Evolutionary conservation across 75 land plant species (phyloP), one percentile per base, ranked within the genome.

Genomic region (Ceratopteris richardii): DNA sequence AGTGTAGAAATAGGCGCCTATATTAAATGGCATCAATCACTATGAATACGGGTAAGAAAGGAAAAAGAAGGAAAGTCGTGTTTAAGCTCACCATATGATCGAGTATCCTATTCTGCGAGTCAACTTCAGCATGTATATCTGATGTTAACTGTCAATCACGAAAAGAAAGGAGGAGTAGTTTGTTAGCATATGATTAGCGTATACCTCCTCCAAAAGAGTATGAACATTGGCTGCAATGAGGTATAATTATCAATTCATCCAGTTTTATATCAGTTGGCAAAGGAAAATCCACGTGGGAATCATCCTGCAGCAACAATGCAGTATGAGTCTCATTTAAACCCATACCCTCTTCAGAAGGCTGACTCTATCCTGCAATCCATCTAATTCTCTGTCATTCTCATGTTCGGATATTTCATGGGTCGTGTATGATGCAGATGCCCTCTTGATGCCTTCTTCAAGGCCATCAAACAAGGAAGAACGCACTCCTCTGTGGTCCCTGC

Each of bases 101-200:
- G 52, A 94, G 79, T 62, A 87, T 58, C 31, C 67, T 74, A 56
- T 89, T 89, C 31, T 94, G 98, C 61, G 59, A 54, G 43, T 94
- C 85, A 48, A 83, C 98, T 61, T 94, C 98, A 58, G 83, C 96
- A 57, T 94, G 72, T 47, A 94, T 83, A 57, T 94, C 98, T 60
- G 82, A 81, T 48, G 98, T 80, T 77, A 94, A 73, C 98, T 94
- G 83, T 61, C 19, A 21, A 21, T 40, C 6, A 33, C 9, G 9
- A 41, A 66, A 40, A 55, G 16, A 12, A 53, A 46, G 4, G 25
- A 25, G 1, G 29, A 64, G 28, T 1, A 58, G 41, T 20, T 29
- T 14, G 25, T 59, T 39, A 23, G 5, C 31, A 24, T 19, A 13
- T 1, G 18, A 18, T 14, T 17, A 17, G 9, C 3, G 7, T 33